Evolutionary conservation across 139 green algal species (phyloP), one percentile per base, ranked within the genome.

Genomic region (Coelastrella sp.): DNA sequence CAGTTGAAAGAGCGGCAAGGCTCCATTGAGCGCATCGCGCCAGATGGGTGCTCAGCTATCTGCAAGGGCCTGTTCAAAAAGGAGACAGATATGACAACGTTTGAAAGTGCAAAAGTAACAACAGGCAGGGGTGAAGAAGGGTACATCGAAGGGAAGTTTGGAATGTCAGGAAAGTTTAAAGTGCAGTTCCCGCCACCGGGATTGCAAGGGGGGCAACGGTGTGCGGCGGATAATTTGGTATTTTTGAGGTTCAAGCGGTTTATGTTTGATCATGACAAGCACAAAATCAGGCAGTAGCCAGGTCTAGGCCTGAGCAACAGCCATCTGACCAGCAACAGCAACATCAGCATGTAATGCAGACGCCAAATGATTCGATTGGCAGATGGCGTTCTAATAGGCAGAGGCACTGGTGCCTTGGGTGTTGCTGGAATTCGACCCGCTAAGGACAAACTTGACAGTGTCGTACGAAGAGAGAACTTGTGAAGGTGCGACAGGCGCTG

Each of bases 21-120:
- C 7, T 68, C 86, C 7, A 95, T 99, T 14, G 95, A 98, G 85
- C 93, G 96, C 2, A 78, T 98, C 11, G 87, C 95, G 20, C 84
- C 94, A 3, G 96, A 97, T 68, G 94, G 94, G 19, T 77, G 76
- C 47, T 97, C 93, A 7, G 97, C 96, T 11, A 94, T 99, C 23
- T 97, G 97, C 85, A 93, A 93, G 47, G 94, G 95, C 7, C 94
- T 99, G 89, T 99, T 99, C 89, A 98, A 99, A 87, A 98, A 98
- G 86, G 98, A 99, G 47, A 99, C 96, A 8, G 97, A 99, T 88
- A 91, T 99, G 22, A 86, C 91, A 0, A 64, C 94, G 7, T 99
- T 99, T 64, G 60, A 94, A 66, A 95, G 95, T 61, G 95, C 97
- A 22, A 87, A 94, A 84, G 96, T 96, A 19, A 85, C 75, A 3